These are phyloP conservation scores for Stentor roeselii DNA, from an alignment of 73 alveolate genomes.

Conservation along the genomic window DNA sequence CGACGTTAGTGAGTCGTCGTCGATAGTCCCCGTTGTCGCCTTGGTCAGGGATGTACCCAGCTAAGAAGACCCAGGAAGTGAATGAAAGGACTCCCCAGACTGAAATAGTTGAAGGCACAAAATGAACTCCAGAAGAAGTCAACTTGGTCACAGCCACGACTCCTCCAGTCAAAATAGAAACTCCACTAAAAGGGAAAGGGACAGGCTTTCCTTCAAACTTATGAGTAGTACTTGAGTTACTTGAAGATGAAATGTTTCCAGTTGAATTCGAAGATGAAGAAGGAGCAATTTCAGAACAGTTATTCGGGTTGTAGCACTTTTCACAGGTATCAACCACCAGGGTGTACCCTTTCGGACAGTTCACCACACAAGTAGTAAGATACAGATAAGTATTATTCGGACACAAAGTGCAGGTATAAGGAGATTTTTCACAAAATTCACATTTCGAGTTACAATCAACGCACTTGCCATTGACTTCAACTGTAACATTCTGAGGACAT, in stretches of 20 bases:
- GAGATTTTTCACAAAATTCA: neutral
- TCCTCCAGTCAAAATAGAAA: neutral
- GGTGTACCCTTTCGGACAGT: conserved; percentile 9
- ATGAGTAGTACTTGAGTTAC: neutral
- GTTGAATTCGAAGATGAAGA: neutral
- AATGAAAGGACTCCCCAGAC: neutral
- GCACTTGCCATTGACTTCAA: neutral
- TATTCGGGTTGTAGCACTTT: conserved; percentile 3
- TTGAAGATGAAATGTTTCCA: neutral
- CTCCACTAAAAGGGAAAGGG: conserved; percentile 12
- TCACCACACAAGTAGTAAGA: neutral
- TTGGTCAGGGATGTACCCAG: conserved; percentile 1
- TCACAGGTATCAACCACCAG: neutral
- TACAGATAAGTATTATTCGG: neutral
- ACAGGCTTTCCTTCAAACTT: neutral
- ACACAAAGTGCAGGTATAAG: neutral
- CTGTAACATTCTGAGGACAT: neutral
- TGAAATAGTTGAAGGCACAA: conserved; percentile 19
- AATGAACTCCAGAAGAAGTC: neutral
- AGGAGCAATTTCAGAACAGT: neutral
- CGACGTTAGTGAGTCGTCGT: neutral
- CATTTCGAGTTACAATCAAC: conserved; percentile 3
- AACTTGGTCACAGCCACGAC: neutral
- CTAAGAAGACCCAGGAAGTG: neutral
- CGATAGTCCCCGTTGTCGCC: neutral